Conservation (phyloP, 441 rosid genomes). For the Syzygium syzygioides region DNA sequence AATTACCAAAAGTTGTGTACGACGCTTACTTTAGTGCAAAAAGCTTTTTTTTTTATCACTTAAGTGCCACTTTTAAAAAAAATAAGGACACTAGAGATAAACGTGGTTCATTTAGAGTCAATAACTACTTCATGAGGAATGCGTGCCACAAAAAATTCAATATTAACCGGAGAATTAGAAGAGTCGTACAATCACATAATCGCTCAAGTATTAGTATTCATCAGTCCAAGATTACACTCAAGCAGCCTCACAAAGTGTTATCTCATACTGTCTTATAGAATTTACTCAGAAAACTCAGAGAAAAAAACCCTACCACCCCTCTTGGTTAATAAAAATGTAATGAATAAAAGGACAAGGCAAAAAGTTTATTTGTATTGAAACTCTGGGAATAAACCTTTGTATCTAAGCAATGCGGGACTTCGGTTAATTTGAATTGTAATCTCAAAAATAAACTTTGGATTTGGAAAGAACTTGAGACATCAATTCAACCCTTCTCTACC, state of each 20-base stretch:
- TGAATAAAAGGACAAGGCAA: neutral
- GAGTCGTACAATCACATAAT: no score
- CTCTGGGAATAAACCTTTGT: neutral
- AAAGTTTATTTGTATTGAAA: neutral
- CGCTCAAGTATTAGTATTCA: no score
- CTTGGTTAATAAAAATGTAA: neutral
- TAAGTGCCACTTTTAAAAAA: no score
- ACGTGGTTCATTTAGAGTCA: no score
- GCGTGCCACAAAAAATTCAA: no score
- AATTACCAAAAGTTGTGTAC: no score
- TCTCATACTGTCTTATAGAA: neutral
- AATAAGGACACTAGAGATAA: no score
- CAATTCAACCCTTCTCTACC: neutral
- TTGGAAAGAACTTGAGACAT: neutral
- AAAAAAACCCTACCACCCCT: no score
- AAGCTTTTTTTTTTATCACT: no score
- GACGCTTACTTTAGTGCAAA: no score
- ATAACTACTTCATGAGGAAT: no score
- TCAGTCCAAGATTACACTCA: neutral
- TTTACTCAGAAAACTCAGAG: neutral
- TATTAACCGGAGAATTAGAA: no score
- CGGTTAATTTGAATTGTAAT: neutral
- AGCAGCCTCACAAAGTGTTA: neutral
- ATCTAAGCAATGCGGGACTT: neutral
- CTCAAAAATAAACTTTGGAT: neutral